Evolutionary conservation across 306 rosid genomes (phyloP).

Genomic region (Canavalia gladiata): DNA sequence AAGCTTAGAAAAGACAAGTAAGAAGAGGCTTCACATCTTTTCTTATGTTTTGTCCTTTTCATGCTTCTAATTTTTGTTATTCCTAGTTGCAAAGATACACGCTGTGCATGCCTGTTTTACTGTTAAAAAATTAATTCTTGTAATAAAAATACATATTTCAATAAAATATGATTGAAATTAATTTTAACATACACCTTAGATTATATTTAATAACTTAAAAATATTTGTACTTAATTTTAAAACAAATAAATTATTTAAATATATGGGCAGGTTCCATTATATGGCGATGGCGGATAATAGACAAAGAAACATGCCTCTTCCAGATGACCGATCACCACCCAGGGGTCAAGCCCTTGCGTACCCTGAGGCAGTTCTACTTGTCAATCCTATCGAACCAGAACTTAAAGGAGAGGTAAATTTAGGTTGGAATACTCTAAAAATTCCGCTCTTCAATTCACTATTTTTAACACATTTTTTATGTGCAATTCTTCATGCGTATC

Average conservation of each 20-base stretch:
- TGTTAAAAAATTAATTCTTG: too few relatives aligned
- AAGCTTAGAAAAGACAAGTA: constrained; percentile 98
- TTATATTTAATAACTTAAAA: too few relatives aligned
- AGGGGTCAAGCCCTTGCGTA: constrained; percentile 71
- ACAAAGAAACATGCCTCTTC: constrained; percentile 90
- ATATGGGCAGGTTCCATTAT: constrained; percentile 75
- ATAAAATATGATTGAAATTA: too few relatives aligned
- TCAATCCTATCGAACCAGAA: constrained; percentile 78
- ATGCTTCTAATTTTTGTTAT: constrained; percentile 9
- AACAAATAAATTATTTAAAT: too few relatives aligned
- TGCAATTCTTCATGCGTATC: too few relatives aligned
- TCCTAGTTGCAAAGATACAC: neutral
- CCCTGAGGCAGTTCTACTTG: constrained; percentile 87
- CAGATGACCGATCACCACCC: constrained; percentile 70
- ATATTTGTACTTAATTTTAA: too few relatives aligned
- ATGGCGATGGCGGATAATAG: constrained; percentile 95
- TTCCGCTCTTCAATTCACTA: neutral
- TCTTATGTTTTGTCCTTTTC: neutral
- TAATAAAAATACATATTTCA: too few relatives aligned
- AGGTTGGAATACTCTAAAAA: neutral
- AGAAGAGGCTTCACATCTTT: neutral
- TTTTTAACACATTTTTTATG: neutral
- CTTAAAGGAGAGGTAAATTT: constrained; percentile 77
- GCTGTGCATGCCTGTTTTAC: too few relatives aligned
- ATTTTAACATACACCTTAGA: too few relatives aligned